Evolutionary conservation across 768 basidiomycete species (phyloP).

Genomic region (Rhizopogon vulgaris): DNA sequence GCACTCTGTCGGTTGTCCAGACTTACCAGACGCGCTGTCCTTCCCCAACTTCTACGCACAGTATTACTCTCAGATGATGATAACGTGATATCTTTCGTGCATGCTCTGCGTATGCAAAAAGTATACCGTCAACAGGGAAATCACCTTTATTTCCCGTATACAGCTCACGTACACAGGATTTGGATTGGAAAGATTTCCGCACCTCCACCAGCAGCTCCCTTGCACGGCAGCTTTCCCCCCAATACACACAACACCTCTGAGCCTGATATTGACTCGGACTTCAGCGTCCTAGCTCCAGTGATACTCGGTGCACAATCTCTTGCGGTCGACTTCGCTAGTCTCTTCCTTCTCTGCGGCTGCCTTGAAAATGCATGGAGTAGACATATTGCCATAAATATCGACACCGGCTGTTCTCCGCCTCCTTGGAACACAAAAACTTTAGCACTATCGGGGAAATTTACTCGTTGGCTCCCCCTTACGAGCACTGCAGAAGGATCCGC

Average conservation of each 20-base stretch:
- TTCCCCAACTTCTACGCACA: slow-evolving; percentile 35
- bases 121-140: slow-evolving; percentile 6
- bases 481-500: slow-evolving; percentile 24
- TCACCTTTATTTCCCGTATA: slow-evolving; percentile 28
- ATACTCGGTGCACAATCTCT: slow-evolving; percentile 11
- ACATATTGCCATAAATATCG: not conserved
- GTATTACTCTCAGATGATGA: slow-evolving; percentile 22
- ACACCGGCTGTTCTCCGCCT: slow-evolving; percentile 9
- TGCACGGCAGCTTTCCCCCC: slow-evolving; percentile 5
- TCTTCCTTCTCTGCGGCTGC: slow-evolving; percentile 31
- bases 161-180: slow-evolving; percentile 24
- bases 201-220: slow-evolving; percentile 10
- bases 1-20: slow-evolving; percentile 30
- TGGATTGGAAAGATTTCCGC: slow-evolving; percentile 29
- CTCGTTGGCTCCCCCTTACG: slow-evolving; percentile 30
- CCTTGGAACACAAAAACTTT: slow-evolving; percentile 13
- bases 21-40: slow-evolving; percentile 25
- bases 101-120: slow-evolving; percentile 25
- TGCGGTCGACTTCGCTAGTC: slow-evolving; percentile 25
- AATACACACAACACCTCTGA: not conserved
- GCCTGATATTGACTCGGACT: slow-evolving; percentile 19
- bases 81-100: slow-evolving; percentile 18
- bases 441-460: slow-evolving; percentile 24
- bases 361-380: slow-evolving; percentile 12
- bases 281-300: slow-evolving; percentile 8